Conservation (phyloP, 495 filamentous ascomycete species). For the Staphylotrichum longicolle region DNA sequence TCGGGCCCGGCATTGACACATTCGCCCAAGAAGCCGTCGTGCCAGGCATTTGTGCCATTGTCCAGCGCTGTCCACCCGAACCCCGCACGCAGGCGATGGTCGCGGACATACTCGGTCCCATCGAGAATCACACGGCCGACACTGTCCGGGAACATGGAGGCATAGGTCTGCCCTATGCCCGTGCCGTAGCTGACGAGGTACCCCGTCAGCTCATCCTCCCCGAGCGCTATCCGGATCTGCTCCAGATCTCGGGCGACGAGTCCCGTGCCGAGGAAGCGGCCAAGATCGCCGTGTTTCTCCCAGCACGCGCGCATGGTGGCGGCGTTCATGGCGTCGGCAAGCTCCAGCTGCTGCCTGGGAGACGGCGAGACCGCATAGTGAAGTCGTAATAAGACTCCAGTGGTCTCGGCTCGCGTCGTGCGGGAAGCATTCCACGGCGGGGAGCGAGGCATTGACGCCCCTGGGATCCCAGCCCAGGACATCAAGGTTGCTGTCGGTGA, state of each 20-base stretch:
- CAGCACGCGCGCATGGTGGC: conserved; percentile 46
- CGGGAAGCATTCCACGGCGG: conserved; percentile 50
- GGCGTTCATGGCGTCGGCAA: conserved; percentile 42
- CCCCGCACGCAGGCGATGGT: conserved; percentile 47
- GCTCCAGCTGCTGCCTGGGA: conserved; percentile 36
- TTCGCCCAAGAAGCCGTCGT: conserved; percentile 49
- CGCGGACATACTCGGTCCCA: conserved; percentile 50
- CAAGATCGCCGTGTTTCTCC: conserved; percentile 44
- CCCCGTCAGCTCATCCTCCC: conserved; percentile 52
- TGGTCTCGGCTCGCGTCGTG: conserved; percentile 42
- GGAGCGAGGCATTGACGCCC: conserved; percentile 52
- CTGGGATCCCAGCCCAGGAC: conserved; percentile 58
- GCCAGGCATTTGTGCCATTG: conserved; percentile 48
- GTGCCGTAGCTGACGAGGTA: conserved; percentile 72
- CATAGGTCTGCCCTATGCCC: conserved; percentile 59
- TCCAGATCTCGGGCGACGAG: conserved; percentile 51
- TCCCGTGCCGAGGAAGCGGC: conserved; percentile 43
- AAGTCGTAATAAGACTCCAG: conserved; percentile 41
- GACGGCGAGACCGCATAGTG: conserved; percentile 38
- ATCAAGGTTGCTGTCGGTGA: conserved; percentile 46
- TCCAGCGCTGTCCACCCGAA: conserved; percentile 49
- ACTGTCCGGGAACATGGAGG: conserved; percentile 47
- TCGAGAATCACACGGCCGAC: conserved; percentile 50
- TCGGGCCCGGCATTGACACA: conserved; percentile 46
- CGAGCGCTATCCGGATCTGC: conserved; percentile 49